Evolutionary conservation across 2,329 filamentous ascomycete species (phyloP), one percentile per base, ranked within the genome.

Genomic region (Ophiosphaerella narmari): DNA sequence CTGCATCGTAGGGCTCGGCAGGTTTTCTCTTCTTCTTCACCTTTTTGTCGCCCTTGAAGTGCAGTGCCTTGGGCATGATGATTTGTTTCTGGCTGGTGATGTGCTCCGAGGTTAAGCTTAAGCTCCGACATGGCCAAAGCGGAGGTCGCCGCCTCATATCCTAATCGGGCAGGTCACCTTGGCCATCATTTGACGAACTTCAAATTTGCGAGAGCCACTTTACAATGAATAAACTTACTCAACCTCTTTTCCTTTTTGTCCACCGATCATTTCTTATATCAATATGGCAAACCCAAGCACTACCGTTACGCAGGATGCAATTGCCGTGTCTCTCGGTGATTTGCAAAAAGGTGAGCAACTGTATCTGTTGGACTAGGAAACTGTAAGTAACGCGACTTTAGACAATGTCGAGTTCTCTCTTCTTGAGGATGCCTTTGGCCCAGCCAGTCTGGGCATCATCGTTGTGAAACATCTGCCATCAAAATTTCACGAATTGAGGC

Each of bases 11-110:
- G 37, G 84, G 79, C 37, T 77, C 77, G 44, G 80, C 78, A 40
- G 82, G 76, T 62, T 89, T 86, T 82, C 96, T 97, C 73, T 91
- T 84, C 80, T 97, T 97, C 76, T 94, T 96, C 32, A 84, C 78
- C 77, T 94, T 94, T 76, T 95, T 97, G 77, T 99, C 94, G 80
- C 94, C 94, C 77, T 99, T 99, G 82, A 99, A 99, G 41, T 86
- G 81, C 50, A 99, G 83, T 40, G 93, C 87, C 73, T 96, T 97
- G 63, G 96, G 87, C 89, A 94, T 94, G 54, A 48, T 34, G 56
- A 43, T 36, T 39, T 38, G 41, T 44, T 41, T 38, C 36, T 56
- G 38, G 55, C 33, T 57, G 48, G 45, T 48, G 48, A 43, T 40
- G 16, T 45, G 26, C 6, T 29, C 26, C 26, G 26, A 29, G 26